A percentile compares a stretch with the other conserved stretches of the same genome.
These are phyloP conservation scores for Sutorius eximius DNA, from an alignment of 1,284 basidiomycete species.

Conservation along the genomic window DNA sequence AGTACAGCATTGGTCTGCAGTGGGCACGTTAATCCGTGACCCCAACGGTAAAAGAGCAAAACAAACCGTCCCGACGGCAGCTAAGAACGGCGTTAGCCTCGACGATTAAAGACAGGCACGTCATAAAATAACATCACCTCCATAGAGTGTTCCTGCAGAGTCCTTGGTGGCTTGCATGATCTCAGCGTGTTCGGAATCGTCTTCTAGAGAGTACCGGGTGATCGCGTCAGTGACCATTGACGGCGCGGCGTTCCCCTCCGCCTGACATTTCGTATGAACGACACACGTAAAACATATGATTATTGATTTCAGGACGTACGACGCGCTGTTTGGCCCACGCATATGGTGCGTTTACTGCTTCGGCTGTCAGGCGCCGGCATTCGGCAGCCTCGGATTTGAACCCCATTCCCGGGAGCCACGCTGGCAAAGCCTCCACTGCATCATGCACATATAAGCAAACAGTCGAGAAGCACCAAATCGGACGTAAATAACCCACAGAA, in stretches of 20 bases:
- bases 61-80: slow-evolving; percentile 24
- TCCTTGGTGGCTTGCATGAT: slow-evolving; percentile 14
- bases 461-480: not conserved
- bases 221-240: slow-evolving; percentile 26
- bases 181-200: slow-evolving; percentile 7
- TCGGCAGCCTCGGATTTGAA: slow-evolving; percentile 15
- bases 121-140: slow-evolving; percentile 12
- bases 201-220: slow-evolving; percentile 3
- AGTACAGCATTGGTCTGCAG: slow-evolving; percentile 17
- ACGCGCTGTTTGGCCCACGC: slow-evolving; percentile 13
- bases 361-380: slow-evolving; percentile 6
- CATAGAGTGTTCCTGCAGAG: slow-evolving; percentile 14
- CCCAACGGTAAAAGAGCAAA: not conserved
- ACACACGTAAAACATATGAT: not conserved
- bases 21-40: not conserved
- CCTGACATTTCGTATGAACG: slow-evolving; percentile 8
- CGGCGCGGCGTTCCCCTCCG: slow-evolving; percentile 9
- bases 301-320: slow-evolving; percentile 3
- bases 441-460: not conserved
- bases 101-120: not conserved
- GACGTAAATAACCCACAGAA: slow-evolving; percentile 7
- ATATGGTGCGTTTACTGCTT: slow-evolving; percentile 16
- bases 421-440: slow-evolving; percentile 8
- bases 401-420: slow-evolving; percentile 17
- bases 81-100: slow-evolving; percentile 8